These are phyloP conservation scores for Aspergillus udagawae DNA, from an alignment of 2,329 filamentous ascomycete genomes.

Conservation along the genomic window DNA sequence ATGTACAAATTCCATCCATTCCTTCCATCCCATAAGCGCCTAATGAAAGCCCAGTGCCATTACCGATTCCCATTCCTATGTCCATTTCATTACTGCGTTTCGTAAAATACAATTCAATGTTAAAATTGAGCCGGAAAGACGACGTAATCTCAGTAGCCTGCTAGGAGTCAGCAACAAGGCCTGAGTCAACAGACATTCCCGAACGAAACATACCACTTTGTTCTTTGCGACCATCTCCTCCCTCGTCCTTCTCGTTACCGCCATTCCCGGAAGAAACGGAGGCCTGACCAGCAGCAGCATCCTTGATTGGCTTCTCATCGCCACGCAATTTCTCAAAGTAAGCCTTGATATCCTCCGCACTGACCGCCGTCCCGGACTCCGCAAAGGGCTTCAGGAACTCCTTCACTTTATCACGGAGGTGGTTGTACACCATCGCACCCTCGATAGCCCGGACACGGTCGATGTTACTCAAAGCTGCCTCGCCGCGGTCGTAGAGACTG, in stretches of 20 bases:
- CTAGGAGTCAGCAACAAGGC: not conserved
- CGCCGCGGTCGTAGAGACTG: slow-evolving; percentile 83
- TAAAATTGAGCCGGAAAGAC: not conserved
- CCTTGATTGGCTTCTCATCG: slow-evolving; percentile 70
- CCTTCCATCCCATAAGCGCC: not conserved
- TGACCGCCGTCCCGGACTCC: slow-evolving; percentile 80
- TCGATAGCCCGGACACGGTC: slow-evolving; percentile 92
- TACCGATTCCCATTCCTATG: not conserved
- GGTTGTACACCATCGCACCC: slow-evolving; percentile 97
- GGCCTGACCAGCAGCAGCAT: slow-evolving; percentile 56
- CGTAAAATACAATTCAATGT: not conserved
- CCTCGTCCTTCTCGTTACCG: slow-evolving; percentile 24
- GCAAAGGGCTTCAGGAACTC: slow-evolving; percentile 91
- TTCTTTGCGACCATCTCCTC: slow-evolving; percentile 38
- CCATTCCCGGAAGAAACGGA: slow-evolving; percentile 32
- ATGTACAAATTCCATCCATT: not conserved
- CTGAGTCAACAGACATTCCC: not conserved
- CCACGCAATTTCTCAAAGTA: slow-evolving; percentile 94
- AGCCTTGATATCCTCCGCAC: slow-evolving; percentile 91
- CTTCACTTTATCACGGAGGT: slow-evolving; percentile 93
- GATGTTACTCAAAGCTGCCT: slow-evolving; percentile 85
- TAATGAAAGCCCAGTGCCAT: not conserved
- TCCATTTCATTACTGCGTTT: not conserved
- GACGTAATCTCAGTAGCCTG: slow-evolving; percentile 4
- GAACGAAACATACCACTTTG: slow-evolving; percentile 42